Base-by-base conservation (phyloP, 2,329 filamentous ascomycete genomes). In the Verticillium klebahnii region DNA sequence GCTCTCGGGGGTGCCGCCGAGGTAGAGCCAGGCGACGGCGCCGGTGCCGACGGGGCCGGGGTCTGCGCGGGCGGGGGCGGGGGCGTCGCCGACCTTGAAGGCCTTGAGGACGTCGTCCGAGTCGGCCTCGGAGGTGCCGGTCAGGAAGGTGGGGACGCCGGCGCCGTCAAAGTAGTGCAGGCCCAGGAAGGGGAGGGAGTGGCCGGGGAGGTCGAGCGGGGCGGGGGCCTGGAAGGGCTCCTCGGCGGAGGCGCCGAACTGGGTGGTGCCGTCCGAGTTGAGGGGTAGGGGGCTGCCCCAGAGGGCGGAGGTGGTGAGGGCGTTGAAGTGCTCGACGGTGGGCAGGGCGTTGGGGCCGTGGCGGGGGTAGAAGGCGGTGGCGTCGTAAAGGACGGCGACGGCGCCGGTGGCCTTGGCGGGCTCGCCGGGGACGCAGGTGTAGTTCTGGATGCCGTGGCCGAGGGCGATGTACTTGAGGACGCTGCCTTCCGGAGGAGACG, bases 371-470 rank as follows among this genome's bases (percentile, higher is more conserved):
- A 86, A 74, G 4, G 65, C 36, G 14, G 79, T 82, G 66, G 81
- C 75, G 68, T 88, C 85, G 80, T 85, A 87, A 63, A 88, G 81
- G 60, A 83, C 80, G 64, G 86, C 86, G 29, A 87, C 76, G 56
- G 86, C 86, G 56, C 86, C 85, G 23, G 75, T 71, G n/a, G 79
- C 72, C 6, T 68, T 68, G 34, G 79, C 75, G 2, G 67, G 66
- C 11, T 74, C 71, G 17, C 71, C 72, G 2, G 72, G 71, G 14
- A 68, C 61, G 74, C 87, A 90, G 40, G 84, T 87, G 78, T 90
- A 90, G 81, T 90, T 90, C 69, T 90, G 87, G 68, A 87, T 83
- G 62, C 87, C 87, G 67, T 87, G 82, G 67, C 87, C 87, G 52
- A 90, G 74, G 61, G 80, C 81, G 64, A 90, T 82, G 75, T 81